Conservation (phyloP, 2,329 filamentous ascomycete genomes). For the Ilyonectria mors-panacis region DNA sequence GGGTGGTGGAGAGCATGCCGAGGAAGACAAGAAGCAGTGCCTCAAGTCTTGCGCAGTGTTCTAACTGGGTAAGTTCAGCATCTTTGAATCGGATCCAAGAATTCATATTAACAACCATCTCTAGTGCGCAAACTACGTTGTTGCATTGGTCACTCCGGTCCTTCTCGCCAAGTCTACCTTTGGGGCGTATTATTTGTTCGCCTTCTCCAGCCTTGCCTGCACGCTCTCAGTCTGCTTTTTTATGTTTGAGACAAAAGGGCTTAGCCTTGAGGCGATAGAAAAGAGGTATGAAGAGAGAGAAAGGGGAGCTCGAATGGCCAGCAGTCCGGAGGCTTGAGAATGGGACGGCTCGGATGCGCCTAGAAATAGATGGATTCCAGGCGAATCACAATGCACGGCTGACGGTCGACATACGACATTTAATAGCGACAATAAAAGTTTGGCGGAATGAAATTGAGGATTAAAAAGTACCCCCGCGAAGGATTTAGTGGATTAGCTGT, state of each 20-base stretch:
- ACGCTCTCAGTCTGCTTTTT: constrained; percentile 54
- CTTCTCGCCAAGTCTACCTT: constrained; percentile 57
- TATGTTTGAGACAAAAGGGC: constrained; percentile 61
- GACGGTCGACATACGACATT: not conserved
- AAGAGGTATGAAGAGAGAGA: constrained; percentile 26
- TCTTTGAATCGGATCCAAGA: not conserved
- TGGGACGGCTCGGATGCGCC: not conserved
- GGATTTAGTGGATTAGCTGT: not conserved
- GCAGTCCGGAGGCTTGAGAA: not conserved
- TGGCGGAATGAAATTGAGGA: not conserved
- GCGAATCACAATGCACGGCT: no score
- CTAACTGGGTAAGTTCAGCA: constrained; percentile 62
- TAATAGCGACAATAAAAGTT: not conserved
- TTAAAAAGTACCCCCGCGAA: not conserved
- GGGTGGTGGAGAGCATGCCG: constrained; percentile 70
- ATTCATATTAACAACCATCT: not conserved
- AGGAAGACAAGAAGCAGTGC: constrained; percentile 68
- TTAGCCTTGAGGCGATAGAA: constrained; percentile 58
- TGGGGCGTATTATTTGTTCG: constrained; percentile 64
- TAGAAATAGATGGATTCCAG: not conserved
- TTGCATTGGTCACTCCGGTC: constrained; percentile 61
- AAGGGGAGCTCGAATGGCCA: not conserved
- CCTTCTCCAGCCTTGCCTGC: constrained; percentile 55
- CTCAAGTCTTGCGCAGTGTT: constrained; percentile 67
- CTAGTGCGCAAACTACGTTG: constrained; percentile 60